Base-by-base conservation (phyloP, 306 rosid genomes). In the Hippophae rhamnoides region DNA sequence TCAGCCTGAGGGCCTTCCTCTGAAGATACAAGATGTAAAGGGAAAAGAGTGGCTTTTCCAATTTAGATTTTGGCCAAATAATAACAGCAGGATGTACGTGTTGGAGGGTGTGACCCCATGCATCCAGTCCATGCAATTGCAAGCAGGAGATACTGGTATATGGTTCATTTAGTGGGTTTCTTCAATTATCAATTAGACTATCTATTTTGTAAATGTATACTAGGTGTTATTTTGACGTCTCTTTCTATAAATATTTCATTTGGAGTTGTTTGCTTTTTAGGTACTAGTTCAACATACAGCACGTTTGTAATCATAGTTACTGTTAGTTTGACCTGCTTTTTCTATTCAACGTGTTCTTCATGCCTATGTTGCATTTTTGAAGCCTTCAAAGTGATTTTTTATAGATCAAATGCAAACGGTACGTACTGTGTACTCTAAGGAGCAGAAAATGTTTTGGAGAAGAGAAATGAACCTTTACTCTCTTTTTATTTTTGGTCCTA, bases 31-130 rank as follows among this genome's bases (percentile, higher is more conserved):
- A 78, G 99, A 92, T 23, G 85, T 85, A 64, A 92, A 85, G 70
- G 99, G 99, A 75, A 92, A 87, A 83, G 99, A 92, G 69, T 92
- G 99, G 99, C 82, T 92, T 57, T 92, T 92, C 71, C 99, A 92
- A 68, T 92, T 92, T 81, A 85, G 99, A 78, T 92, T 92, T 80
- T 92, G 99, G 99, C 99, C 99, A n/a, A 92, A 92, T 66, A 92
- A 92, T 69, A 92, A 92, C 78, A 92, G 99, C 82, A 88, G 99
- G 76, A 92, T 92, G 99, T 92, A 92, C 61, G 99, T 92, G 72
- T 80, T 92, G 73, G 99, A 92, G 78, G 99, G 99, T 9, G 96
- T 92, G 56, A 92, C 99, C 12, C 96, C 99, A 41, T 92, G 99
- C 82, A 92, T 92, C 63, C 99, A 92, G 78, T 92, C 99, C 50